A percentile compares a stretch with the other conserved stretches of the same genome.
Evolutionary conservation across 225 moss, liverwort and hornwort species (phyloP).

Genomic region (Thuidium tamariscinum): DNA sequence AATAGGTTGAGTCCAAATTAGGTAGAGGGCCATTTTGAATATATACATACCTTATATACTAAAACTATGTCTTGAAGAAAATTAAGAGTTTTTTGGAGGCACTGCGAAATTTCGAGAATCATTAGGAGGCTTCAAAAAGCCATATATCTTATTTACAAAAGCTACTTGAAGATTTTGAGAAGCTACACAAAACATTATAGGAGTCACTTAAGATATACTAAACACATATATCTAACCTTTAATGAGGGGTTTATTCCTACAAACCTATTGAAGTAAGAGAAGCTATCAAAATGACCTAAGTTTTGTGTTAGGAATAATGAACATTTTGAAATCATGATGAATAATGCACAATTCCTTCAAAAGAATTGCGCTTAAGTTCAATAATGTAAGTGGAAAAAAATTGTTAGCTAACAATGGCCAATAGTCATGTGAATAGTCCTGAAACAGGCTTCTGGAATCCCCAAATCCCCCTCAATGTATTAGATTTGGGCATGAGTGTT

Average conservation of each 20-base stretch:
- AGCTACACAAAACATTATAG: too few relatives aligned
- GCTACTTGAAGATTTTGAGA: not conserved
- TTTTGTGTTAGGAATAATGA: not conserved
- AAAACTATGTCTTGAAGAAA: not conserved
- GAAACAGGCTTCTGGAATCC: too few relatives aligned
- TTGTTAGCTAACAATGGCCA: too few relatives aligned
- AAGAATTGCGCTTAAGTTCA: too few relatives aligned
- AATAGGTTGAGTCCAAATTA: not conserved
- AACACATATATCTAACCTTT: not conserved
- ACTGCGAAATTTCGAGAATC: too few relatives aligned
- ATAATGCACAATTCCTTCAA: not conserved
- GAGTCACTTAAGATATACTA: not conserved
- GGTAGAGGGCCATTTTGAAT: not conserved
- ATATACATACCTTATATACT: not conserved
- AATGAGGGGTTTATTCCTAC: not conserved
- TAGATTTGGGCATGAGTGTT: rapidly evolving
- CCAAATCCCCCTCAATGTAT: too few relatives aligned
- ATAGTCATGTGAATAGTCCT: too few relatives aligned
- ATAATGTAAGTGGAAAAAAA: too few relatives aligned
- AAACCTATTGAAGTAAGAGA: not conserved
- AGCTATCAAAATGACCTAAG: not conserved
- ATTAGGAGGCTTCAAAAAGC: not conserved
- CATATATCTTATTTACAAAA: too few relatives aligned
- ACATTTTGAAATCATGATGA: not conserved
- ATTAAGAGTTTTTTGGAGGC: not conserved